phyloP scores from a whole-genome alignment of 805 yeast species.

The Tetrapisispora namnaoensis region DNA sequence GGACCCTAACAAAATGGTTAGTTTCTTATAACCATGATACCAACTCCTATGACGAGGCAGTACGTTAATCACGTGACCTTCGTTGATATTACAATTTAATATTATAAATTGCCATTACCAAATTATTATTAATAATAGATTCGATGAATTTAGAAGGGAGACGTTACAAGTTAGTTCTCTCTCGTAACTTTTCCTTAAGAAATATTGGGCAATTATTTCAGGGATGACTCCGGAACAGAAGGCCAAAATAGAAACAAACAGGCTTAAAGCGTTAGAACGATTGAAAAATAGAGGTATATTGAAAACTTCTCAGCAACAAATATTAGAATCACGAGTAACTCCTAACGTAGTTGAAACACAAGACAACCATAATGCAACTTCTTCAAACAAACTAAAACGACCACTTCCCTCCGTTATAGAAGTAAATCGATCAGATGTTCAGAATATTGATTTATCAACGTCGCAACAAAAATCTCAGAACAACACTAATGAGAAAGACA shows the following conservation, averaged over 20 bases:
- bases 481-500: background rate
- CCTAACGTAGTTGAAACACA: background rate
- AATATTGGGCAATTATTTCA: background rate
- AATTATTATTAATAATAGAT: no score
- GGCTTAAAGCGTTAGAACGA: conserved; percentile 52
- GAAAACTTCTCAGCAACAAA: conserved; percentile 14
- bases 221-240: conserved; percentile 25
- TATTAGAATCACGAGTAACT: conserved; percentile 15
- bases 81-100: no score
- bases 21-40: no score
- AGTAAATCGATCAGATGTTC: background rate
- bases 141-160: no score
- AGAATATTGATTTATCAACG: background rate
- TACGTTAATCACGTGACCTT: no score
- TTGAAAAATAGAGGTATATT: conserved; percentile 38
- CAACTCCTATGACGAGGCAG: no score
- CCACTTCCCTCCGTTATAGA: background rate
- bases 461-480: background rate
- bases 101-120: no score
- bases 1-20: no score
- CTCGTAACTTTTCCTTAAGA: no score
- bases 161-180: no score
- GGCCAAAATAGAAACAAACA: conserved; percentile 43
- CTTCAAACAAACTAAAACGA: background rate
- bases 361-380: background rate